Evolutionary conservation across 179 eudicot genomes (phyloP).

Genomic region (Silene coronaria): DNA sequence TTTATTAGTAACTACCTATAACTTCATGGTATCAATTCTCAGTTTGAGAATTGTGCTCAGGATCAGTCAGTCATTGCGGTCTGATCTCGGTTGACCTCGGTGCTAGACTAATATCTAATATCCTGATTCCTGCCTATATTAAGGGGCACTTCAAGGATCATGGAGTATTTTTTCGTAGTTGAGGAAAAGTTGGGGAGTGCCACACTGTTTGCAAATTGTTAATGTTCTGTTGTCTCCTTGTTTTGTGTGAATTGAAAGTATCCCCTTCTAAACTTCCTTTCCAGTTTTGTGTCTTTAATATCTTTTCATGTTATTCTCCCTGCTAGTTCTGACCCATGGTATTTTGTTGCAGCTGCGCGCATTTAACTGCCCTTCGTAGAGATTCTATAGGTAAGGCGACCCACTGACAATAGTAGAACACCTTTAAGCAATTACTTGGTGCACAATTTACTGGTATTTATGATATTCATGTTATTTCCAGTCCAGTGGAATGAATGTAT

Average conservation of each 20-base stretch:
- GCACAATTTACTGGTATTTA: background rate
- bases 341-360: slow-evolving; percentile 84
- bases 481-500: too few species aligned
- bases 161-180: background rate
- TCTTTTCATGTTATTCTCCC: slow-evolving; percentile 2
- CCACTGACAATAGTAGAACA: background rate
- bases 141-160: too few species aligned
- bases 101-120: too few species aligned
- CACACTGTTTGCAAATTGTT: background rate
- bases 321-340: background rate
- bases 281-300: background rate
- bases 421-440: background rate
- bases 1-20: too few species aligned
- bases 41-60: too few species aligned
- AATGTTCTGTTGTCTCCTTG: background rate
- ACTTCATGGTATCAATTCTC: too few species aligned
- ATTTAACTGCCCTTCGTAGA: slow-evolving; percentile 80
- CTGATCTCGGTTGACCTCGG: too few species aligned
- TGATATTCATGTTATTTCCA: too few species aligned
- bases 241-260: background rate
- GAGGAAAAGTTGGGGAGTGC: background rate
- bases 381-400: slow-evolving; percentile 76
- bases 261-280: background rate
- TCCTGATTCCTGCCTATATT: too few species aligned
- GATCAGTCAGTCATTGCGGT: too few species aligned